Evolutionary conservation across 139 green algal genomes (phyloP), one percentile per base, ranked within the genome.

Genomic region (Gonium pectorale): DNA sequence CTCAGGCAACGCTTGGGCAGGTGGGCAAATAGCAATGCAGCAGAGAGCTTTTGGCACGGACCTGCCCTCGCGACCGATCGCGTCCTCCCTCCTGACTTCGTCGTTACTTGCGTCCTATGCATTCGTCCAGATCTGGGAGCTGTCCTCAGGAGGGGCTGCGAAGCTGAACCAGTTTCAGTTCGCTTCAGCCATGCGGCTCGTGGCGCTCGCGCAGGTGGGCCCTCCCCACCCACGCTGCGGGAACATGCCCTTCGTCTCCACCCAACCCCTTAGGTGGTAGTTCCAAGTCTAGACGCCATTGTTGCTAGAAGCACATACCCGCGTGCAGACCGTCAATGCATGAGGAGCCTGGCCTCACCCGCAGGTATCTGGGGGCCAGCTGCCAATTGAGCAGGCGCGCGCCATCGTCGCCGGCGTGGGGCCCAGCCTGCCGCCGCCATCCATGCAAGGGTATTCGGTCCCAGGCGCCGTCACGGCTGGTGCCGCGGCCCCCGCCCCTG

Each of bases 111-210:
- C 62, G 0, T 38, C 35, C 33, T 51, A 27, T 11, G 21, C 22
- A 31, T 31, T n/a, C n/a, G n/a, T n/a, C n/a, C 90, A 98, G 95
- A 91, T 98, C 31, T 98, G 95, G 95, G 93, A 97, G 41, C 79
- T 93, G 44, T 92, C 96, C 5, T 94, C 94, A 0, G 93, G 93
- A n/a, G 92, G 95, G 22, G 88, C 43, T 0, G 27, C 93, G 2
- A 83, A 88, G 41, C 90, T 98, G 31, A 97, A 90, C 40, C 91
- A 93, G 63, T 86, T 89, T 33, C 94, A 98, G 75, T 98, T 98
- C 75, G 93, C 89, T 38, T 91, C 89, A 19, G 89, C 95, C 2
- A 89, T 98, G 84, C 90, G 95, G n/a, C 87, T 98, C 62, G 92
- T 98, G 1, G 91, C 94, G 0, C 82, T 96, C 31, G 95, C 94